Evolutionary conservation across 2,329 filamentous ascomycete species (phyloP), one percentile per base, ranked within the genome.

Genomic region (Triangularia setosa): DNA sequence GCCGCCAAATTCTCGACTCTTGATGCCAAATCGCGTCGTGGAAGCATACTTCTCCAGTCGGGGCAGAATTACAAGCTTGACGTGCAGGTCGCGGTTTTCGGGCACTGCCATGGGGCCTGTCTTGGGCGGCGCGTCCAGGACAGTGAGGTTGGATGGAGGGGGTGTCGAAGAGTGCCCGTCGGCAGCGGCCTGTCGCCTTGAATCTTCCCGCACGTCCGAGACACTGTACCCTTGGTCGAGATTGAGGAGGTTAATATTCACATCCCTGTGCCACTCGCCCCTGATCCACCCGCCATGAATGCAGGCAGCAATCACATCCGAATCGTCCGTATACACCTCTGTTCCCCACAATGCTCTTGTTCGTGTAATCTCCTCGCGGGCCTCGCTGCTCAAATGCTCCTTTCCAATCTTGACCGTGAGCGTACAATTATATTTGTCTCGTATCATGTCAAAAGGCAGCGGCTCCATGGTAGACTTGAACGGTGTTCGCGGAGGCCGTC

Each of bases 291-390:
- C 95, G 1, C 89, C 88, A 75, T 99, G 95, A 55, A 99, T 94
- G 65, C 93, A 94, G 1, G 94, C 93, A 0, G 93, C 94, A 24
- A 99, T 84, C 0, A 95, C 87, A 73, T 99, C 95, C 0, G 93
- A 97, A 76, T 99, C 95, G 71, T 99, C 95, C 0, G 93, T 96
- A 74, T 98, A 98, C 6, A 99, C 85, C 40, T 96, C 93, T 0
- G 92, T 95, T 1, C 95, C 95, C 93, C 94, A 99, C 0, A 99
- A 76, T 7, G 91, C 91, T 21, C 90, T 85, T 33, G 92, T 86
- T 7, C 87, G 80, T 11, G 93, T 96, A 60, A 98, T 93, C 69
- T 96, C 91, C 73, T 95, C 91, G 28, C 94, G 85, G 24, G 90
- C 86, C 7, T 82, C 78, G 0, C 86, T 76, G 8, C 85, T 86